Percentiles rank a stretch among this genome's conserved stretches.
phyloP scores from a whole-genome alignment of 2,329 filamentous ascomycete species.

The Cladobotryum mycophilum region DNA sequence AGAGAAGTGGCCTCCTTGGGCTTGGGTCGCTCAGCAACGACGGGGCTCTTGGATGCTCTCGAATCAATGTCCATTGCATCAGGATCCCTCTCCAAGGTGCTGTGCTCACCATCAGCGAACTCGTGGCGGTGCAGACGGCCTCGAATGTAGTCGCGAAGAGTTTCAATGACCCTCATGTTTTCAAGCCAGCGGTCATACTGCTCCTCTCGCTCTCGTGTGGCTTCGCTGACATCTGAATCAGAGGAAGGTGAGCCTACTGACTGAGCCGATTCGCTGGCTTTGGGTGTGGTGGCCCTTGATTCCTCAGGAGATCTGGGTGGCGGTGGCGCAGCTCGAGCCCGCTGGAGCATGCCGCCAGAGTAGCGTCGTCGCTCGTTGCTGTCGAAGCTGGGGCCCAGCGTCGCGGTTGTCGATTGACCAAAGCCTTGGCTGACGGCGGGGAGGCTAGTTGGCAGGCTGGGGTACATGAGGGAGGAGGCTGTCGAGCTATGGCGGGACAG shows the following conservation, averaged over 20 bases:
- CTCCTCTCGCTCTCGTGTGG: slow-evolving; percentile 52
- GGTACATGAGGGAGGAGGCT: slow-evolving; percentile 62
- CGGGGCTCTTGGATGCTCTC: slow-evolving; percentile 24
- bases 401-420: slow-evolving; percentile 62
- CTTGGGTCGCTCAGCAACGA: slow-evolving; percentile 18
- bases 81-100: slow-evolving; percentile 13
- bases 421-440: slow-evolving; percentile 66
- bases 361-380: slow-evolving; percentile 58
- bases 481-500: slow-evolving; percentile 56
- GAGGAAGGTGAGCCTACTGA: slow-evolving; percentile 49
- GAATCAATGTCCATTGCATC: slow-evolving; percentile 34
- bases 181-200: slow-evolving; percentile 60
- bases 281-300: slow-evolving; percentile 38
- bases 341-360: slow-evolving; percentile 61
- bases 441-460: slow-evolving; percentile 50
- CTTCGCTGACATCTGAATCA: slow-evolving; percentile 46
- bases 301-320: slow-evolving; percentile 28
- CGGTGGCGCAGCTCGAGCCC: slow-evolving; percentile 41
- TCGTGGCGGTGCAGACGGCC: slow-evolving; percentile 51
- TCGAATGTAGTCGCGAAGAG: slow-evolving; percentile 51
- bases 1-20: slow-evolving; percentile 29
- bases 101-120: slow-evolving; percentile 36
- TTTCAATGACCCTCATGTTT: slow-evolving; percentile 60
- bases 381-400: slow-evolving; percentile 62
- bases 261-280: slow-evolving; percentile 35